Base-by-base conservation (phyloP, 495 filamentous ascomycete genomes). In the Penicillium taxi region DNA sequence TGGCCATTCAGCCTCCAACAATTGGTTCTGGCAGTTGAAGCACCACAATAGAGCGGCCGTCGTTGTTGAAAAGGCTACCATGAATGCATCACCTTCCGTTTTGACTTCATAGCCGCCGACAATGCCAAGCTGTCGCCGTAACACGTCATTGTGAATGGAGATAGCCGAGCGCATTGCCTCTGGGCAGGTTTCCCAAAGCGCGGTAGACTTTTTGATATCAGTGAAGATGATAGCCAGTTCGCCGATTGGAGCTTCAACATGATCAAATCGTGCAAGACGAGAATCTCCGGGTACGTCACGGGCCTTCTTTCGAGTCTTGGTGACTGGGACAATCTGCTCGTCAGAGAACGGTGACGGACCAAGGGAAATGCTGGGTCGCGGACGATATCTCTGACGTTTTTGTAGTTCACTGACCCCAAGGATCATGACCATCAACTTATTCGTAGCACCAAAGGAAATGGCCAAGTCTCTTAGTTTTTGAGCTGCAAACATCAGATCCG, bases 21-120 rank as follows among this genome's bases (percentile, higher is more conserved):
- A 75, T 39, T 81, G 75, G 32, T 72, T 80, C 58, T 99, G 91
- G 32, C 95, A 89, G 35, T 87, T 82, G 62, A 99, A 96, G 44
- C 81, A 89, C 91, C 91, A 99, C 15, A 96, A 70, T 25, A 99
- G 66, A 4, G 91, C 89, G 6, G 87, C 85, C 0, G 91, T 96
- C 2, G 87, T 86, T 1, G 93, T 96, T 3, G 86, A 82, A 61
- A 99, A 99, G 21, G 87, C 91, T 11, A 99, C 91, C 88, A 99
- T 96, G 58, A 99, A 99, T 24, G 93, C 91, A 63, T 99, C 91
- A 42, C 91, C 91, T 83, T 99, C 91, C 0, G 91, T 96, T 69
- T 99, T 99, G 55, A 99, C 88, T 62, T 99, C 91, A 52, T 96
- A 99, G 0, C 91, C 91, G 52, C 91, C 93, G 39, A 96, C 89